phyloP scores from a whole-genome alignment of 306 rosid species.

The Lathyrus oleraceus region DNA sequence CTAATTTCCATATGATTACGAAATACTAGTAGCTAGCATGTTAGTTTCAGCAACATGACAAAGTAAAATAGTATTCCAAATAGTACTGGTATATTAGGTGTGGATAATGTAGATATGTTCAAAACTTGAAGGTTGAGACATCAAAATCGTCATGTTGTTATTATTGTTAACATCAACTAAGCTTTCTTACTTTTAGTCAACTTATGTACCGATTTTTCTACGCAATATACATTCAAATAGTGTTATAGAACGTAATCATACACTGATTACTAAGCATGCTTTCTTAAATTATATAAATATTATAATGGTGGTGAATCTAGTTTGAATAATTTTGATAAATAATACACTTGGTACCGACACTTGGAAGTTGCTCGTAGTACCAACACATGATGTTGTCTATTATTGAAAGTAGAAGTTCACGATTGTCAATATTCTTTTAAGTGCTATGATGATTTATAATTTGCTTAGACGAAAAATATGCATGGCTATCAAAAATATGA shows the following conservation, averaged over 20 bases:
- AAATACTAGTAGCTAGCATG: not conserved
- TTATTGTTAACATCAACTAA: not conserved
- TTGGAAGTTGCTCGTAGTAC: not conserved
- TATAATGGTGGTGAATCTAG: not conserved
- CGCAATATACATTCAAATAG: not conserved
- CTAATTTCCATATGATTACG: too few relatives aligned
- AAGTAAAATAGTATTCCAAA: not conserved
- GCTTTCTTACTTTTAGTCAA: conserved; percentile 32
- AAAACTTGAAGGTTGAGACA: conserved; percentile 6
- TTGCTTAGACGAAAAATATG: not conserved
- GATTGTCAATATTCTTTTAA: not conserved
- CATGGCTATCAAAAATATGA: not conserved
- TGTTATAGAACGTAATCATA: conserved; percentile 29
- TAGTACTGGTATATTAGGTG: too few relatives aligned
- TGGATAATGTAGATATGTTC: not conserved
- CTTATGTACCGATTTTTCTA: conserved; percentile 9
- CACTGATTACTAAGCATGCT: conserved; percentile 15
- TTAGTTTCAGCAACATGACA: not conserved
- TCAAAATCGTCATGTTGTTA: not conserved
- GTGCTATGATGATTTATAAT: not conserved
- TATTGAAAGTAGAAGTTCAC: not conserved
- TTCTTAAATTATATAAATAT: conserved; percentile 7
- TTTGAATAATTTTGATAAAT: not conserved
- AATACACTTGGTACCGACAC: not conserved
- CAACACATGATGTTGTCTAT: not conserved